phyloP scores from a whole-genome alignment of 257 asterid species.

The Solanum pimpinellifolium region DNA sequence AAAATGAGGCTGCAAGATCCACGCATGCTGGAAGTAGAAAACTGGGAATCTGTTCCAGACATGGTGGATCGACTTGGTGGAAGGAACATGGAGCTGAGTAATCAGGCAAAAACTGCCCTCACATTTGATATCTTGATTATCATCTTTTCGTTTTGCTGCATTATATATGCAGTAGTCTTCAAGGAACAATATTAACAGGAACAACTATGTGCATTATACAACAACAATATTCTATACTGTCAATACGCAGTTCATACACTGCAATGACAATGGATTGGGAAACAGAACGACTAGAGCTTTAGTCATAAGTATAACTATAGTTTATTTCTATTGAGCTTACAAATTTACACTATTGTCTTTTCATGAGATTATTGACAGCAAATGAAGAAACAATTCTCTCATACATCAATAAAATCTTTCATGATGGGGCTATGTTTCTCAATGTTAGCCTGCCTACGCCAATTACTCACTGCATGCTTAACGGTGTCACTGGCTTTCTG shows the following conservation, averaged over 20 bases:
- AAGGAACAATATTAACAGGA: conserved; percentile 41
- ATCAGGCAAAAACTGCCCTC: conserved; percentile 80
- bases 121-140: conserved; percentile 63
- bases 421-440: conserved; percentile 53
- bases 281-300: background rate
- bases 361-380: background rate
- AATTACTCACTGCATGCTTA: conserved; percentile 56
- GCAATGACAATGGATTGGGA: background rate
- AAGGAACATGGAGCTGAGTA: conserved; percentile 70
- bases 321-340: background rate
- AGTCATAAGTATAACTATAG: background rate
- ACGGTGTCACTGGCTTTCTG: conserved; percentile 48
- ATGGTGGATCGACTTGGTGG: conserved; percentile 88
- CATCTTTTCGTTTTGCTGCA: conserved; percentile 55
- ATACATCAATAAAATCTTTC: conserved; percentile 54
- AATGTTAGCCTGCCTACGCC: conserved; percentile 49
- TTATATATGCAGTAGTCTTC: conserved; percentile 50
- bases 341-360: background rate
- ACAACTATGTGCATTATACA: background rate
- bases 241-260: background rate
- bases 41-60: conserved; percentile 51
- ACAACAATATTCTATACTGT: background rate
- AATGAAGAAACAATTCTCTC: background rate
- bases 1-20: conserved; percentile 66
- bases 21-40: conserved; percentile 37